phyloP scores from a whole-genome alignment of 148 eudicot genomes.

The Nepenthes mirabilis region DNA sequence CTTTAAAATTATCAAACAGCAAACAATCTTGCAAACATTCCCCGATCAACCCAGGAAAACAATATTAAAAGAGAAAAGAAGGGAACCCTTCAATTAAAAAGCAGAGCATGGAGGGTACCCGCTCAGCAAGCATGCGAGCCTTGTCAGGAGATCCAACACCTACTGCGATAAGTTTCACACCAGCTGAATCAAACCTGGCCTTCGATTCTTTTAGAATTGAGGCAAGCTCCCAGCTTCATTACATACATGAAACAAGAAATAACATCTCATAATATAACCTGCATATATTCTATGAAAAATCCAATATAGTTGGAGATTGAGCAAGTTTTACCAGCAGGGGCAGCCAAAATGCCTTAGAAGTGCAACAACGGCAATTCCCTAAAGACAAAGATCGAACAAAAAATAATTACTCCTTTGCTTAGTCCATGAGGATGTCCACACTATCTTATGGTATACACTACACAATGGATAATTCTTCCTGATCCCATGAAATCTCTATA shows the following conservation, averaged over 20 bases:
- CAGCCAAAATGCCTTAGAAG: conserved; percentile 94
- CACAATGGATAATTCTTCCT: no score
- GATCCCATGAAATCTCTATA: no score
- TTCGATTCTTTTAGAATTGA: conserved; percentile 45
- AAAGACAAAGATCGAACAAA: neutral
- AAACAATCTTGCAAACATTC: no score
- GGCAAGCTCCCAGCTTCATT: conserved; percentile 86
- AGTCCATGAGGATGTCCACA: no score
- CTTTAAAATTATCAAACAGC: no score
- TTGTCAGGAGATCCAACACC: conserved; percentile 81
- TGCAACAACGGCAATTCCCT: conserved; percentile 90
- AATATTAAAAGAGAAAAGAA: neutral
- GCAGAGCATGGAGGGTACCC: conserved; percentile 23
- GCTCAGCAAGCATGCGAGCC: conserved; percentile 74
- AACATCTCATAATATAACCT: conserved; percentile 1
- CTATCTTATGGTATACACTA: no score
- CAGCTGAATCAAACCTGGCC: conserved; percentile 60
- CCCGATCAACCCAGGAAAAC: no score
- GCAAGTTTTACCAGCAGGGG: conserved; percentile 54
- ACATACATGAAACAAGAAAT: conserved; percentile 1
- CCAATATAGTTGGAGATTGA: neutral
- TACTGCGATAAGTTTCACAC: conserved; percentile 90
- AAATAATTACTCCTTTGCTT: no score
- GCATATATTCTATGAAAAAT: neutral
- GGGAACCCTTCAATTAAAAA: no score